A percentile compares a stretch with the other conserved stretches of the same genome.
These are phyloP conservation scores for Talaromyces nanjingensis DNA, from an alignment of 495 filamentous ascomycete species.

Conservation along the genomic window DNA sequence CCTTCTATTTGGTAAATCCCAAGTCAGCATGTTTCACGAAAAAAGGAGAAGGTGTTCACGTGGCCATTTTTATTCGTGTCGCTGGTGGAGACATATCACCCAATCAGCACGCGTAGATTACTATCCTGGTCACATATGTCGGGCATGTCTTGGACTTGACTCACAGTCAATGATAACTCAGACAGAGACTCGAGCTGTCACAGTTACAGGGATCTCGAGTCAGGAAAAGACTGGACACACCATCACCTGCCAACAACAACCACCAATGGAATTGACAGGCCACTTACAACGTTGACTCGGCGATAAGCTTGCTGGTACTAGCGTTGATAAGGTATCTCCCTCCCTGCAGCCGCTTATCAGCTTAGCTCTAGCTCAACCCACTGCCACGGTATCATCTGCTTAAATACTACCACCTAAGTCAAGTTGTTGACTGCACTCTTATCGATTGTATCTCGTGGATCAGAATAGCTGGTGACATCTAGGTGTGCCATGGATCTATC, in stretches of 20 bases:
- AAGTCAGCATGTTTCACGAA: neutral
- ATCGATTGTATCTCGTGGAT: neutral
- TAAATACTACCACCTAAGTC: neutral
- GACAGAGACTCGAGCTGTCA: neutral
- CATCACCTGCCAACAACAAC: neutral
- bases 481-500: neutral
- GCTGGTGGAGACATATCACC: neutral
- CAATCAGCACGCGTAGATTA: neutral
- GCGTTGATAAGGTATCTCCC: neutral
- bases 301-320: neutral
- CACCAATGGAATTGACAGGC: neutral
- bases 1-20: too few relatives aligned
- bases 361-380: neutral
- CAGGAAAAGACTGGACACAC: neutral
- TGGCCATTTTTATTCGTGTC: neutral
- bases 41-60: constrained; percentile 1
- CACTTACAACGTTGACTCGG: neutral
- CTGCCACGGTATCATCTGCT: neutral
- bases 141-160: neutral
- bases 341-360: neutral
- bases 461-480: neutral
- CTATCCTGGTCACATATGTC: neutral
- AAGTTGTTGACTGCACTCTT: neutral
- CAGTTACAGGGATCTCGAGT: neutral
- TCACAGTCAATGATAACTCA: neutral